Percentiles rank a stretch among this genome's conserved stretches.
Conservation (phyloP, 75 land plant genomes). For the Sequoiadendron giganteum region DNA sequence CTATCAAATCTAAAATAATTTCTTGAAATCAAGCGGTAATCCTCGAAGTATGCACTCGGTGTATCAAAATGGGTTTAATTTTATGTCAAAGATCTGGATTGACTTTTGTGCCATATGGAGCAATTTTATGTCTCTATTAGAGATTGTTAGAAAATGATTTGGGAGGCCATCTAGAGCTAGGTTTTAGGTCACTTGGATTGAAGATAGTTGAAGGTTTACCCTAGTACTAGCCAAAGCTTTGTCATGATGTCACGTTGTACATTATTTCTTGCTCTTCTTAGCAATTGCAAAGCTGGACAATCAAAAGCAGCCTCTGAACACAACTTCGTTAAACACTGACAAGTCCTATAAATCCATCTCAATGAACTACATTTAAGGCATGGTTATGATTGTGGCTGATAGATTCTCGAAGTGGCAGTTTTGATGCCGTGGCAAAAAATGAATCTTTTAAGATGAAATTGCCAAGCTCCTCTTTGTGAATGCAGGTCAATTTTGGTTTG, state of each 20-base stretch:
- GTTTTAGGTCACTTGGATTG: background rate
- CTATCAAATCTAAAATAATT: no score
- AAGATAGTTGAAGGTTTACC: background rate
- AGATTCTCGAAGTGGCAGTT: no score
- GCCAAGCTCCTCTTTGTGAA: background rate
- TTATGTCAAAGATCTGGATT: no score
- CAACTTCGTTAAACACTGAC: background rate
- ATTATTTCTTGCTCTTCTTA: background rate
- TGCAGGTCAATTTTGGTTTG: background rate
- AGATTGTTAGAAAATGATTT: background rate
- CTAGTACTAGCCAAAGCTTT: background rate
- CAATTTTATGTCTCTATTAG: background rate
- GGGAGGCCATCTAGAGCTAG: background rate
- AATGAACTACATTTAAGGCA: no score
- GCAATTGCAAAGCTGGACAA: background rate
- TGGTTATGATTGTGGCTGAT: background rate
- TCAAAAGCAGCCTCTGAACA: background rate
- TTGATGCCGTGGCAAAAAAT: background rate
- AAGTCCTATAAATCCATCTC: no score
- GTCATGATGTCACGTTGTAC: background rate
- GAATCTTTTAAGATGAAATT: background rate
- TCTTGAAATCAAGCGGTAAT: no score
- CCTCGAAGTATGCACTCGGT: no score
- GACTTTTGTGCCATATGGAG: background rate
- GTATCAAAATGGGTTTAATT: no score